Evolutionary conservation across 1,284 basidiomycete species (phyloP).

Genomic region (Ustilago xerochloae): DNA sequence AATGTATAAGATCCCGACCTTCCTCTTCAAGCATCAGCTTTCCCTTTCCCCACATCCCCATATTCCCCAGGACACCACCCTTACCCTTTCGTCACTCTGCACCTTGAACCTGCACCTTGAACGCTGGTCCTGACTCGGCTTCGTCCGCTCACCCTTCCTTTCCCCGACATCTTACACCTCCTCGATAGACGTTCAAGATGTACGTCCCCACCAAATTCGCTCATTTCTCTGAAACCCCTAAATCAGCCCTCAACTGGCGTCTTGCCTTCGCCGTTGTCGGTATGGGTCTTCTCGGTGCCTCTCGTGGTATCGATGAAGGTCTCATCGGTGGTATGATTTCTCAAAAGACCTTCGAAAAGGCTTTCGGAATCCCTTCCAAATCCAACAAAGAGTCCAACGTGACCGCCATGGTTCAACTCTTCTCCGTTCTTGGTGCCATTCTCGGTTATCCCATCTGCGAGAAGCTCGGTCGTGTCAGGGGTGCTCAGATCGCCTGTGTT

Average conservation of each 20-base stretch:
- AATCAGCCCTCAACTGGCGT: conserved; percentile 48
- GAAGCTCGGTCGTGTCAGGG: conserved; percentile 35
- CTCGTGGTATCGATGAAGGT: conserved; percentile 49
- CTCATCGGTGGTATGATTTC: conserved; percentile 46
- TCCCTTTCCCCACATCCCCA: background rate
- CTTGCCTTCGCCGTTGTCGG: conserved; percentile 34
- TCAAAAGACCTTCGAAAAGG: conserved; percentile 41
- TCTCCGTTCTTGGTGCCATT: conserved; percentile 44
- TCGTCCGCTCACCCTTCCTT: background rate
- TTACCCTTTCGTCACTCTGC: background rate
- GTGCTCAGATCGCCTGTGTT: conserved; percentile 34
- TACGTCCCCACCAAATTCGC: conserved; percentile 46
- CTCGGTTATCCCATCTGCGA: conserved; percentile 43
- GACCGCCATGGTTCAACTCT: conserved; percentile 49
- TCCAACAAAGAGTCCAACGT: conserved; percentile 44
- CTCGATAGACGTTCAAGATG: conserved; percentile 7
- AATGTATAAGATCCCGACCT: conserved; percentile 1
- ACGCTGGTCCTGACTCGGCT: conserved; percentile 14
- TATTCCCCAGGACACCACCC: background rate
- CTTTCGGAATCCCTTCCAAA: conserved; percentile 27
- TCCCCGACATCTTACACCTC: background rate
- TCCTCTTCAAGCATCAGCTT: background rate
- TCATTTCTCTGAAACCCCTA: conserved; percentile 47
- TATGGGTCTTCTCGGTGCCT: conserved; percentile 49
- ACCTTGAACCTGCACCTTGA: background rate